Percentiles rank a stretch among this genome's conserved stretches.
Evolutionary conservation across 345 rosid genomes (phyloP).

Genomic region (Leavenworthia alabamica): DNA sequence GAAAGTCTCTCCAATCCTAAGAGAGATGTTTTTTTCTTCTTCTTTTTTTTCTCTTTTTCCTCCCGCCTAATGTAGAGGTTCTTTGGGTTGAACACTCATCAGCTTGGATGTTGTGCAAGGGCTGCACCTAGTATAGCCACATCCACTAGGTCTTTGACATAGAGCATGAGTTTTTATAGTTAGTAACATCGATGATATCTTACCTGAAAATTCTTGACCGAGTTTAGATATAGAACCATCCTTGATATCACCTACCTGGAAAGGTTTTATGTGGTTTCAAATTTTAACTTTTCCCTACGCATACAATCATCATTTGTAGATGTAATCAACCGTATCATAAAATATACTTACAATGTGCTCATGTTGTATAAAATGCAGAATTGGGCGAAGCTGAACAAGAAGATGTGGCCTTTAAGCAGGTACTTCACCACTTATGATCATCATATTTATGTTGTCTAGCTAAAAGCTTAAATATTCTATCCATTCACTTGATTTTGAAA

Average conservation of each 20-base stretch:
- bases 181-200: background rate
- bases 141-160: background rate
- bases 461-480: background rate
- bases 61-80: background rate
- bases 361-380: constrained; percentile 41
- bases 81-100: background rate
- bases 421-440: constrained; percentile 15
- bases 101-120: background rate
- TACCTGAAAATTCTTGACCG: background rate
- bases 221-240: background rate
- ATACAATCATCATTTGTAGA: background rate
- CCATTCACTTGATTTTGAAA: background rate
- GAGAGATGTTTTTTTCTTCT: background rate
- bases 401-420: constrained; percentile 92
- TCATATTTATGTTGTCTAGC: background rate
- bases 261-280: background rate
- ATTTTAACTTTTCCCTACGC: background rate
- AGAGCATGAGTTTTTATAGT: background rate
- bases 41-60: background rate
- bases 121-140: background rate
- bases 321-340: background rate
- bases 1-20: background rate
- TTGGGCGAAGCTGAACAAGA: constrained; percentile 74
- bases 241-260: background rate
- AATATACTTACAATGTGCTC: background rate